Conservation (phyloP, 257 asterid genomes). For the Primulina eburnea region DNA sequence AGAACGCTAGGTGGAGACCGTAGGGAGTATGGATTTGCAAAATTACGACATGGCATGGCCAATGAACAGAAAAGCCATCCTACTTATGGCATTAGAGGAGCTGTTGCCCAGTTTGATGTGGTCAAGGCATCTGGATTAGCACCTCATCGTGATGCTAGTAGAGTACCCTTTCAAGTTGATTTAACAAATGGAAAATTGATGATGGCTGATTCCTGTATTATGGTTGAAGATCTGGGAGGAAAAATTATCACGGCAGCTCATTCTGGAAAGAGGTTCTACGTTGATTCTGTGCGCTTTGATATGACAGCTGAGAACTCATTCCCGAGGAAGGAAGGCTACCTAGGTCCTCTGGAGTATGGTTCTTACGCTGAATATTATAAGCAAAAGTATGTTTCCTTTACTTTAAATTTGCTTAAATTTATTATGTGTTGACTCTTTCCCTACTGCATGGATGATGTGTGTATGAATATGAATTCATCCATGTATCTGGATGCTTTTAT, state of each 20-base stretch:
- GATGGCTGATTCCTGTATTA: conserved; percentile 77
- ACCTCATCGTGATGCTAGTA: conserved; percentile 49
- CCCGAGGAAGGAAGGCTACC: conserved; percentile 98
- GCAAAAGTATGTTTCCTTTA: conserved; percentile 67
- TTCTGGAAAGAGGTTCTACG: conserved; percentile 97
- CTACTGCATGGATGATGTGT: conserved; percentile 5
- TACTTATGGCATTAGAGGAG: conserved; percentile 96
- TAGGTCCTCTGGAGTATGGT: conserved; percentile 95
- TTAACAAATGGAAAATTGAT: conserved; percentile 49
- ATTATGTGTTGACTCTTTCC: conserved; percentile 20
- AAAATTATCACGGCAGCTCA: conserved; percentile 96
- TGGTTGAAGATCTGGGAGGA: conserved; percentile 66
- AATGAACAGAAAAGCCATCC: conserved; percentile 84
- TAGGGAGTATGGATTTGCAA: conserved; percentile 93
- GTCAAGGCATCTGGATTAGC: conserved; percentile 94
- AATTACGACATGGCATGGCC: conserved; percentile 81
- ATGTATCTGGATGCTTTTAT: conserved; percentile 15
- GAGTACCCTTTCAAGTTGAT: conserved; percentile 39
- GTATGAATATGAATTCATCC: background rate
- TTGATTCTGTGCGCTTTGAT: conserved; percentile 83
- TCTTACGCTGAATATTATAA: conserved; percentile 96
- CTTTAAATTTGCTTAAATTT: conserved; percentile 18
- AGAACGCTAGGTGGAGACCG: conserved; percentile 93
- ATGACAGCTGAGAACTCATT: conserved; percentile 96
- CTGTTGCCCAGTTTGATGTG: conserved; percentile 88